phyloP scores from a whole-genome alignment of 129 eudicot species.

The Tagetes erecta region DNA sequence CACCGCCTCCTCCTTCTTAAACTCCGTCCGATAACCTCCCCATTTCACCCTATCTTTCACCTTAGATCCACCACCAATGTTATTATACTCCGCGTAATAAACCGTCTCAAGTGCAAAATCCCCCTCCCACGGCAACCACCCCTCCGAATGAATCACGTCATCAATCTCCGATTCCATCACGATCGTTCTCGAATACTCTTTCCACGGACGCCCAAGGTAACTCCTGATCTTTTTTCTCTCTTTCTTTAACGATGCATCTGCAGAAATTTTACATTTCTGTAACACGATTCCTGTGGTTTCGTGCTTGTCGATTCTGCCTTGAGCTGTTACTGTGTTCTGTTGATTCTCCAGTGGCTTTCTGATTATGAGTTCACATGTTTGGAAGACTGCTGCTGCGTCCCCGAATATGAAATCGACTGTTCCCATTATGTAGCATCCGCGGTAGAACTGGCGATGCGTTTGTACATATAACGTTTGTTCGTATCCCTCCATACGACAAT shows the following conservation, averaged over 20 bases:
- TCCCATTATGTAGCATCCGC: constrained; percentile 67
- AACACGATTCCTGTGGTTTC: constrained; percentile 72
- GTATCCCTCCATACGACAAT: constrained; percentile 76
- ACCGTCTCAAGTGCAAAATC: constrained; percentile 53
- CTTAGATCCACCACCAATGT: constrained; percentile 55
- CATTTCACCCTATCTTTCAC: constrained; percentile 58
- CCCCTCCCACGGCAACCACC: constrained; percentile 62
- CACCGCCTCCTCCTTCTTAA: constrained; percentile 53
- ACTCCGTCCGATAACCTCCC: constrained; percentile 45
- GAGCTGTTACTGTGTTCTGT: constrained; percentile 65
- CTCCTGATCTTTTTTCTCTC: constrained; percentile 41
- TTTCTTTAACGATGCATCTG: constrained; percentile 38
- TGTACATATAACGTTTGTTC: constrained; percentile 67
- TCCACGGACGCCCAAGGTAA: constrained; percentile 80
- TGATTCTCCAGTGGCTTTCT: constrained; percentile 69
- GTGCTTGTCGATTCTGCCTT: constrained; percentile 58
- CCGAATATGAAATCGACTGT: constrained; percentile 76
- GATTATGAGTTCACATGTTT: constrained; percentile 53
- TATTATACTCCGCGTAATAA: constrained; percentile 56
- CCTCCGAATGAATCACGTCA: constrained; percentile 51
- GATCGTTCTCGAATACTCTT: constrained; percentile 58
- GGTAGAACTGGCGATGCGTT: constrained; percentile 72
- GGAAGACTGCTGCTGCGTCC: constrained; percentile 72
- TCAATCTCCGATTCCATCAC: constrained; percentile 67
- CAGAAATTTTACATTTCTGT: constrained; percentile 57